These are phyloP conservation scores for Beta macrorhiza DNA, from an alignment of 179 eudicot genomes.

Conservation along the genomic window DNA sequence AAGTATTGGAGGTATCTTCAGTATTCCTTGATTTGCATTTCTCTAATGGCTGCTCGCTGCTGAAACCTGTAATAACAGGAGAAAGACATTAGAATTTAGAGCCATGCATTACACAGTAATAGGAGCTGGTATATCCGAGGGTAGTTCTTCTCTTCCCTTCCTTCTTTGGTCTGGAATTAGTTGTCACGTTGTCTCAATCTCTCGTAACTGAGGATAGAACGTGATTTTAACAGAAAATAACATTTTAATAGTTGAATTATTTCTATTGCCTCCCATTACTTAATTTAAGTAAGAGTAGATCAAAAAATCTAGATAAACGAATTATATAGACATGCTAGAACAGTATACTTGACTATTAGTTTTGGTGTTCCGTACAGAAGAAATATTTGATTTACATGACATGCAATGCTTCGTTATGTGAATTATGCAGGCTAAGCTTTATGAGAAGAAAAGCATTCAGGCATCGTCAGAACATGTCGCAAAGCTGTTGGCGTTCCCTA, in stretches of 20 bases:
- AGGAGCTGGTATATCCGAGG: not conserved
- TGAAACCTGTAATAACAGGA: not conserved
- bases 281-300: not conserved
- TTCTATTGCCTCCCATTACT: not conserved
- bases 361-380: no score
- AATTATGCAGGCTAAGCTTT: not conserved
- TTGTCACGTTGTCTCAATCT: not conserved
- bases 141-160: not conserved
- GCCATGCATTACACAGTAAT: slow-evolving; percentile 1
- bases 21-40: slow-evolving; percentile 2
- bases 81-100: not conserved
- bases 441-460: not conserved
- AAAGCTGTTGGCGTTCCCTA: not conserved
- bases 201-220: not conserved
- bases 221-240: no score
- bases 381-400: not conserved
- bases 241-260: no score
- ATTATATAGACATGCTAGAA: no score
- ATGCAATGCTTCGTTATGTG: not conserved
- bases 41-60: not conserved
- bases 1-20: not conserved
- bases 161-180: not conserved
- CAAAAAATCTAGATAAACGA: no score
- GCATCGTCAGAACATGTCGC: not conserved
- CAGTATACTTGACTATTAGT: no score